Base-by-base conservation (phyloP, 805 yeast species). In the Candida anglica region DNA sequence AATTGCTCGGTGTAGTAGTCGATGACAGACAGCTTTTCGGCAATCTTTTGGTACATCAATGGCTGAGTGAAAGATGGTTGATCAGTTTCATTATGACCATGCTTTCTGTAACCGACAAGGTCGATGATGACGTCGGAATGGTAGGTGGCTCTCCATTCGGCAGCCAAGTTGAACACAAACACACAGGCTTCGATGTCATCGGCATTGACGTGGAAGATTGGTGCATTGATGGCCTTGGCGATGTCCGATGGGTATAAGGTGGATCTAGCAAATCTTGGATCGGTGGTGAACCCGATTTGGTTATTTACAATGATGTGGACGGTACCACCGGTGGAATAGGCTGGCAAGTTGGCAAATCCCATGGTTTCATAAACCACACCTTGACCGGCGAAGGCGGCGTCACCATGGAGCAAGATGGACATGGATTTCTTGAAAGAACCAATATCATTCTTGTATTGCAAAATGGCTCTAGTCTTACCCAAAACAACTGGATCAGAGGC, bases 21-120 rank as follows among this genome's bases (percentile, higher is more conserved):
- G 50, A 93, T 74, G 31, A 89, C 95, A 34, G 88, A 81, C 60
- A 81, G 77, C 82, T 89, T 91, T 62, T 85, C 74, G 36, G 91
- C 88, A 58, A 93, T 86, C 69, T 77, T 77, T 62, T 86, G 70
- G 75, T 93, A 93, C 99, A 93, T 93, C 54, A 88, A 69, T 33
- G 99, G 99, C 69, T 93, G 99, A 29, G 99, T 93, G 77, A 93
- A 93, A 22, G 95, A 73, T 39, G 99, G 99, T 73, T 93, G 99
- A 69, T 93, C 99, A 46, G 98, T 93, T 75, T 93, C 99, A 64
- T 93, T 93, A 75, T 93, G 99, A 61, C 99, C 99, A 62, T 93
- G 79, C 66, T 89, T 91, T 71, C 99, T 81, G 85, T 93, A 93
- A 63, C 98, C 96, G 56, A 93, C 96, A 56, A 93, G 81, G 66